Evolutionary conservation across 2,329 filamentous ascomycete species (phyloP), one percentile per base, ranked within the genome.

Genomic region (Colletotrichum sp.): DNA sequence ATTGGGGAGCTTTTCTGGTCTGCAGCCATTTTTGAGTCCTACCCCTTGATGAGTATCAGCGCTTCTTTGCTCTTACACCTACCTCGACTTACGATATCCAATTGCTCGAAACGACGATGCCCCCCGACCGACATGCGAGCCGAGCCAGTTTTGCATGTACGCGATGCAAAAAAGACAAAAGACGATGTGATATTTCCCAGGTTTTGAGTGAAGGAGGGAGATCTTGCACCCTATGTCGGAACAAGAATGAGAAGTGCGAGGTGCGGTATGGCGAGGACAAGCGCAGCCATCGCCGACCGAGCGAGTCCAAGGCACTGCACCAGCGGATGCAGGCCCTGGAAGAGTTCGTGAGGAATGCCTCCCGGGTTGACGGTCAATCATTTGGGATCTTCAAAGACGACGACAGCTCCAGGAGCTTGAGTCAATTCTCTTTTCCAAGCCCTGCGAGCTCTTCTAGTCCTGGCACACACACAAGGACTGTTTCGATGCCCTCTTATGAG

Each of bases 171-270:
- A 76, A 76, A 32, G 74, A 76, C 36, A 76, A 76, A 24, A 34
- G 74, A 28, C 26, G 74, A 64, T 76, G 74, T 36, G 74, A 76
- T 60, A 76, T 76, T 12, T 76, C 74, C 9, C 74, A 76, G 9
- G 64, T 76, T 21, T 10, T 65, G 6, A 52, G 34, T 24, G 21
- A 67, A 18, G 64, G 57, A 7, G 74, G 67, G 6, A 65, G 55
- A 9, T 73, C 74, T 8, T 76, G 74, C 71, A 74, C 74, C 1
- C n/a, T 65, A 8, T 76, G 74, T 52, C 57, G 71, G 13, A 76
- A 74, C 21, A 76, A 76, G 59, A 76, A 76, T 30, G 74, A 76
- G 15, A 76, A 69, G 34, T 76, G 74, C 59, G 74, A 76, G 28
- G 70, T 76, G 15, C 70, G 74, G 12, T 60, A 74, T 49, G 74